Base-by-base conservation (phyloP, 192 early-diverging fungal genomes). In the Ramicandelaber brevisporus region DNA sequence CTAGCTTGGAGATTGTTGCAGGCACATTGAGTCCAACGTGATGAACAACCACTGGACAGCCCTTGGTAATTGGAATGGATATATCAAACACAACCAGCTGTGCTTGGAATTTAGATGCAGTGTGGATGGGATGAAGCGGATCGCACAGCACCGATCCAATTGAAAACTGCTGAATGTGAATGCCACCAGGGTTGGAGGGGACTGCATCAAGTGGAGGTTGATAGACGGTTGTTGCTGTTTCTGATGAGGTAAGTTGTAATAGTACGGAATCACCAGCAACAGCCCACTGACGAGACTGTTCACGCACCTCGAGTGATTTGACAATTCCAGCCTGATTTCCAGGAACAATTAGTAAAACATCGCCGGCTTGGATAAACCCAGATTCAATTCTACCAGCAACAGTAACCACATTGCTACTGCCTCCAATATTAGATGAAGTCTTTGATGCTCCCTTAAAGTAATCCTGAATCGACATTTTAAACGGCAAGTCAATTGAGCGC, bases 61-160 rank as follows among this genome's bases (percentile, higher is more conserved):
- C 93, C 12, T 73, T 69, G 12, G 88, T 98, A 11, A 98, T 70
- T 2, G 93, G 93, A 17, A 82, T 69, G 19, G 61, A 61, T 12
- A 83, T 60, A 32, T 99, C 89, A 67, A 99, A 93, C 17, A 86
- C 79, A 10, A 93, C 73, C 22, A 99, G 74, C 43, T 82, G 75
- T 4, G 78, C 81, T 5, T 58, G 50, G 32, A 99, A 77, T 17
- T 64, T 45, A 12, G 55, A 58, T n/a, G 76, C 68, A 2, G 84
- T 61, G 13, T 73, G 74, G 3, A 99, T 61, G 8, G 81, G 77
- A 3, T 38, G 20, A 9, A 38, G 44, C 7, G 67, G 62, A 14
- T 58, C 45, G 34, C 89, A 99, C 5, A 90, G 41, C 4, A 99
- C 73, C 2, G 74, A 76, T 6, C 87, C 87, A 14, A 59, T 46